Base-by-base conservation (phyloP, 495 filamentous ascomycete species). In the Lichina pygmaea region DNA sequence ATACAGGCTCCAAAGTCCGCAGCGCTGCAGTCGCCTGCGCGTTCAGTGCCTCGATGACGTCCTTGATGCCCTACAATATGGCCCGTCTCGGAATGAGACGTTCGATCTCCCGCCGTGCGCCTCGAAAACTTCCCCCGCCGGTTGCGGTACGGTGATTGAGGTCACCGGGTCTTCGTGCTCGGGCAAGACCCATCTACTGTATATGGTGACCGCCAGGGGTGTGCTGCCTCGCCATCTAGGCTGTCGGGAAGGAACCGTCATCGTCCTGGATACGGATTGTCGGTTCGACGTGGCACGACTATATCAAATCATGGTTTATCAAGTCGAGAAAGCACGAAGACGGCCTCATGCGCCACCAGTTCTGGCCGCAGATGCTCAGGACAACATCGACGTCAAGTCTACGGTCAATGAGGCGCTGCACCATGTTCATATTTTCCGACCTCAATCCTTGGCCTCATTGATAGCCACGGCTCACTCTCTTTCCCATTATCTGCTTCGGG, bases 181-280 rank as follows among this genome's bases (percentile, higher is more conserved):
- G n/a, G 73, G 74, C 5, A 76, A 74, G 50, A 71, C 77, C 24
- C 66, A 81, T 39, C 58, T 82, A 0, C 60, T 92, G 6, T 72
- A 92, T 49, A 75, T 81, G 54, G 52, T 79, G 7, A 59, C 77
- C 6, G 60, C 74, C 8, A 58, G 66, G 3, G 66, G 71, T 0
- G 59, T 80, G 10, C 60, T 89, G 8, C 68, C 77, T 2, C 38
- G 58, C 2, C 55, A 56, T 3, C 53, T 56, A 41, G 48, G 57
- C 3, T 55, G 52, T n/a, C 64, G 68, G 32, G 55, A 59, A 24
- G 67, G 70, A 13, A 66, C 79, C 2, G 66, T 86, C 3, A 65
- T 78, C 5, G 60, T 85, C 32, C 53, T 93, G 24, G 85, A 93
- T 51, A 63, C 74, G 0, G 75, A 81, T 40, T 64, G 66, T 38